A percentile compares a stretch with the other conserved stretches of the same genome.
These are phyloP conservation scores for Calonectria fujianensis DNA, from an alignment of 2,329 filamentous ascomycete genomes.

Conservation along the genomic window DNA sequence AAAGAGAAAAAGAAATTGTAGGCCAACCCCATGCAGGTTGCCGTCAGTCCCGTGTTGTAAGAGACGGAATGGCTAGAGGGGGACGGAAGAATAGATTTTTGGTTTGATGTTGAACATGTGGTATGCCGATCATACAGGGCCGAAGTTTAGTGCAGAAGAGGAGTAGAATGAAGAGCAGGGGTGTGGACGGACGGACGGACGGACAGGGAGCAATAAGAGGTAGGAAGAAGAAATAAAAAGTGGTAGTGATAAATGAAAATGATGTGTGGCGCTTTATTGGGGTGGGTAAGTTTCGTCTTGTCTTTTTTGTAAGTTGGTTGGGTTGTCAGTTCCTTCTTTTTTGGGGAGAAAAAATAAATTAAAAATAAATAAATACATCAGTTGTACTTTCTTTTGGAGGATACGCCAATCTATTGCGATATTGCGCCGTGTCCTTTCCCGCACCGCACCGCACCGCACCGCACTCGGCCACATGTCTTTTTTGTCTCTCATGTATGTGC, in stretches of 20 bases:
- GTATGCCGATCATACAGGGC: slow-evolving; percentile 17
- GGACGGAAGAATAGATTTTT: slow-evolving; percentile 13
- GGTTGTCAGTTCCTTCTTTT: background rate
- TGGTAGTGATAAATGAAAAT: background rate
- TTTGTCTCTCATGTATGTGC: slow-evolving; percentile 8
- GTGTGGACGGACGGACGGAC: background rate
- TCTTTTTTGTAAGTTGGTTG: slow-evolving; percentile 3
- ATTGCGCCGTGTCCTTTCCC: background rate
- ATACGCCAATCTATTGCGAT: background rate
- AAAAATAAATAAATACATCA: background rate
- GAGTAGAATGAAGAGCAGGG: background rate
- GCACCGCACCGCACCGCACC: background rate
- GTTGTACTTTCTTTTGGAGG: slow-evolving; percentile 9
- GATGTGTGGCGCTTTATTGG: slow-evolving; percentile 22
- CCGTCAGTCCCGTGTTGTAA: slow-evolving; percentile 14
- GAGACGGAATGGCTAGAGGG: background rate
- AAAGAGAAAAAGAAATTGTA: background rate
- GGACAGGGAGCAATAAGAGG: background rate
- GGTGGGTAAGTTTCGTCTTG: slow-evolving; percentile 18
- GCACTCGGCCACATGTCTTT: background rate
- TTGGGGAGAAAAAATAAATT: background rate
- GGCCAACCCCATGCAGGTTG: background rate
- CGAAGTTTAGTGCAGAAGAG: slow-evolving; percentile 1
- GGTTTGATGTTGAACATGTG: slow-evolving; percentile 24
- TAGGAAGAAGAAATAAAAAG: slow-evolving; percentile 10